phyloP scores from a whole-genome alignment of 2,329 filamentous ascomycete species.

The Lecanicillium sp. region DNA sequence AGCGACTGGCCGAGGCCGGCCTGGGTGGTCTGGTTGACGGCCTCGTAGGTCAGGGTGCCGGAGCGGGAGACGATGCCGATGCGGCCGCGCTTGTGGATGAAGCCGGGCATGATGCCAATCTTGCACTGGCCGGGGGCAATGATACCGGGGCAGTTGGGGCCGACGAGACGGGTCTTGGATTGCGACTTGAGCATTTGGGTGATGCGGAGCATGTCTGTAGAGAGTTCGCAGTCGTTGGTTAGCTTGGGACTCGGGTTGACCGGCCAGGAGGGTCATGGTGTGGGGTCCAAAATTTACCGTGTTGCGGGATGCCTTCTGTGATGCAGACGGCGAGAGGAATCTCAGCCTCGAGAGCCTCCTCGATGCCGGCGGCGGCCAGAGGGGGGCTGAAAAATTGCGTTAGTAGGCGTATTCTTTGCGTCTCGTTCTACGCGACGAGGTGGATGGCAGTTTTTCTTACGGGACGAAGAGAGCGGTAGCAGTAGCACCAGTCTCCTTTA shows the following conservation, averaged over 20 bases:
- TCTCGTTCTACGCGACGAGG: too few species aligned
- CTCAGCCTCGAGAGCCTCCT: slow-evolving; percentile 91
- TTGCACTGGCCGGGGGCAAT: slow-evolving; percentile 96
- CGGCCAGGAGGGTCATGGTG: slow-evolving; percentile 3
- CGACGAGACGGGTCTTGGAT: slow-evolving; percentile 91
- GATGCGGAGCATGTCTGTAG: slow-evolving; percentile 92
- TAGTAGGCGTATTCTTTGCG: too few species aligned
- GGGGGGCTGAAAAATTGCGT: slow-evolving; percentile 55
- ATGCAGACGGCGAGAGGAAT: slow-evolving; percentile 94
- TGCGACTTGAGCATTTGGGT: slow-evolving; percentile 97
- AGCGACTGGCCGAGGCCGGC: slow-evolving; percentile 95
- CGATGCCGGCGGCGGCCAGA: slow-evolving; percentile 86
- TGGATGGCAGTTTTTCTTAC: slow-evolving; percentile 40
- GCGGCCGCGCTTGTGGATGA: slow-evolving; percentile 99
- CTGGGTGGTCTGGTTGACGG: slow-evolving; percentile 98
- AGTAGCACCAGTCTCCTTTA: slow-evolving; percentile 82
- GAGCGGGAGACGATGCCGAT: slow-evolving; percentile 98
- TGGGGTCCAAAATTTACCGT: slow-evolving; percentile 55
- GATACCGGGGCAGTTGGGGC: slow-evolving; percentile 97
- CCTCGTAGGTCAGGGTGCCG: slow-evolving; percentile 97
- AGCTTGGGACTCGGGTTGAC: slow-evolving; percentile 4
- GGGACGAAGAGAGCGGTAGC: slow-evolving; percentile 96
- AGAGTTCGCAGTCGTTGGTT: slow-evolving; percentile 10
- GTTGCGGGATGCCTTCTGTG: slow-evolving; percentile 95
- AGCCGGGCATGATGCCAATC: slow-evolving; percentile 98